Base-by-base conservation (phyloP, 1,139 yeast species). In the Debaryomyces singareniensis region DNA sequence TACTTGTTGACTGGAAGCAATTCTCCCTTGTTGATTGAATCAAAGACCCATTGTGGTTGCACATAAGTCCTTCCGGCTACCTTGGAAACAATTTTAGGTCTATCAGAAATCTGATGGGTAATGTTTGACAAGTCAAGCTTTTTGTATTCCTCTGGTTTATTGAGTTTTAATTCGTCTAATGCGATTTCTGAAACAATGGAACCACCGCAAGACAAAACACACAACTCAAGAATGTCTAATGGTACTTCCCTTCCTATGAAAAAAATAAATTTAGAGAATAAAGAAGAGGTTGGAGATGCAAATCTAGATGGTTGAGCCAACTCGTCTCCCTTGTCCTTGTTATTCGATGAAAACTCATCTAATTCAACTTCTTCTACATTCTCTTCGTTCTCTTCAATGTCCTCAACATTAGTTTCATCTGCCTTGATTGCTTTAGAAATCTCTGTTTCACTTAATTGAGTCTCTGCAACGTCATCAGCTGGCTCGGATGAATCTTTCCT, bases 41-140 rank as follows among this genome's bases (percentile, higher is more conserved):
- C 99, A 56, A 91, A 89, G 29, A 91, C 68, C 98, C 98, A 93
- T 67, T 91, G 98, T 20, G 99, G 98, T 62, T 91, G 98, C 30
- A 89, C 59, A 51, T 93, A 93, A 0, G 95, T 84, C 64, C 97
- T 76, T 30, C 96, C 96, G 35, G 89, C 81, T 26, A 87, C 86
- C 55, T 79, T 85, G 42, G 75, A 71, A 25, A 71, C 57, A 32
- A 91, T 60, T 46, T 78, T 78, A 22, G 97, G 97, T 58, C 98
- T 77, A 59, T 91, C 99, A 40, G 81, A 78, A 44, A 91, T 82
- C 56, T 91, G 97, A 57, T 91, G 99, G 16, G 98, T 91, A 33
- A 91, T 77, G 31, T 70, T 62, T 26, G 75, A 63, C 36, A 86
- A 63, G 50, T 82, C 82, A 39, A 82, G 64, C 35, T 69, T 70